Conservation (phyloP, 2,329 filamentous ascomycete genomes). For the Thielaviopsis musarum region DNA sequence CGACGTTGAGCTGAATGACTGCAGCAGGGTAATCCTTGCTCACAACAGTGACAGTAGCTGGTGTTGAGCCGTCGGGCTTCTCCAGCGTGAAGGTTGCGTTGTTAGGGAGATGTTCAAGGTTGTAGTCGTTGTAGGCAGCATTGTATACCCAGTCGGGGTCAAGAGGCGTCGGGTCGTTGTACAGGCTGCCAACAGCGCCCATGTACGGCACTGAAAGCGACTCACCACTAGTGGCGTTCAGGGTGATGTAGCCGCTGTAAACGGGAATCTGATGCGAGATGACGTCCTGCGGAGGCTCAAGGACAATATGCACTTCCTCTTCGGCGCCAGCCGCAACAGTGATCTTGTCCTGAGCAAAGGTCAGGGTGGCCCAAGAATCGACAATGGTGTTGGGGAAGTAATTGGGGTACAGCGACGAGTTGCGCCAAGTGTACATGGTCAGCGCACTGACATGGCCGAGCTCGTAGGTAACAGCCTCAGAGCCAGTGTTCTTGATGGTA, state of each 20-base stretch:
- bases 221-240: slow-evolving; percentile 20
- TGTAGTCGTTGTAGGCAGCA: slow-evolving; percentile 2
- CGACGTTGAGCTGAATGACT: slow-evolving; percentile 2
- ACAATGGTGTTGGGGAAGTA: slow-evolving; percentile 14
- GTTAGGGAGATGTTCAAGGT: neutral
- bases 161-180: neutral
- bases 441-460: slow-evolving; percentile 21
- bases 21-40: neutral
- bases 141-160: slow-evolving; percentile 5
- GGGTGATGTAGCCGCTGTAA: slow-evolving; percentile 24
- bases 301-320: slow-evolving; percentile 16
- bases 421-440: slow-evolving; percentile 23
- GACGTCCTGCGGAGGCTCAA: slow-evolving; percentile 16
- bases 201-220: slow-evolving; percentile 21
- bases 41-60: neutral
- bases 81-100: neutral
- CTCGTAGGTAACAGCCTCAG: slow-evolving; percentile 21
- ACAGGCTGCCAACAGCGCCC: slow-evolving; percentile 15
- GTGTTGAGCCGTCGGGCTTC: neutral
- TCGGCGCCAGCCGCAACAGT: slow-evolving; percentile 17
- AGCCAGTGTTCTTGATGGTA: slow-evolving; percentile 24
- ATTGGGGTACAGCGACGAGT: slow-evolving; percentile 2
- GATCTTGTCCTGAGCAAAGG: slow-evolving; percentile 8
- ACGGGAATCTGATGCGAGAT: slow-evolving; percentile 19
- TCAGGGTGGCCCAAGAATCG: slow-evolving; percentile 2